Evolutionary conservation across 1,284 basidiomycete species (phyloP).

Genomic region (Cutaneotrichosporon sp.): DNA sequence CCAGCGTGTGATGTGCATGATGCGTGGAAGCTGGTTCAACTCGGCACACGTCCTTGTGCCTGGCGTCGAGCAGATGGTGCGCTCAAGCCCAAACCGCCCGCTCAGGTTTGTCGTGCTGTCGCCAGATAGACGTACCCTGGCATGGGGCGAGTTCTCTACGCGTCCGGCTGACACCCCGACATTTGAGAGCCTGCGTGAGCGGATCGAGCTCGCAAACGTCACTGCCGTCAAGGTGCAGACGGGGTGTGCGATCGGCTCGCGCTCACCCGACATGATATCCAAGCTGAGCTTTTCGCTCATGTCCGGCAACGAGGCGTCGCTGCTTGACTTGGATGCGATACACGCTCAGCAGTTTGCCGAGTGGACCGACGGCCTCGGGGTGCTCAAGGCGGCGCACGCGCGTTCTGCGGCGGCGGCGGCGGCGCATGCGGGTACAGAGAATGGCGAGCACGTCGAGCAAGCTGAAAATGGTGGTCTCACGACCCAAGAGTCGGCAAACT

Average conservation of each 20-base stretch:
- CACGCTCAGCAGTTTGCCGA: constrained; percentile 83
- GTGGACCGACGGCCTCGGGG: constrained; percentile 92
- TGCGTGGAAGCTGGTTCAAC: constrained; percentile 46
- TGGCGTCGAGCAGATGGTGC: constrained; percentile 24
- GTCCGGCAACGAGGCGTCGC: constrained; percentile 59
- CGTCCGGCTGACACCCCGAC: constrained; percentile 22
- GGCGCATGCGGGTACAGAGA: neutral
- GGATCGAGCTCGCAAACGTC: constrained; percentile 72
- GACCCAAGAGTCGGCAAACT: constrained; percentile 76
- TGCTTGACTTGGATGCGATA: constrained; percentile 81
- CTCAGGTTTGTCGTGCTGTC: constrained; percentile 41
- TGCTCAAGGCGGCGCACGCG: constrained; percentile 57
- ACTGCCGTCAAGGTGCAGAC: constrained; percentile 72
- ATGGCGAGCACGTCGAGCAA: constrained; percentile 26
- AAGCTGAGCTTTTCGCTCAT: constrained; percentile 74
- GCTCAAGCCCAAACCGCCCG: constrained; percentile 26
- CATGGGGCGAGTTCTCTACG: constrained; percentile 36
- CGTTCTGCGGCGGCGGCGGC: neutral
- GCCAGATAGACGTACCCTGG: constrained; percentile 32
- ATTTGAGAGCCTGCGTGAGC: constrained; percentile 52
- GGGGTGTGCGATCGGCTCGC: constrained; percentile 56
- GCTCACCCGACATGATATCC: constrained; percentile 50
- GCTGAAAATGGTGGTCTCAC: constrained; percentile 57
- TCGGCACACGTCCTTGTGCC: constrained; percentile 26
- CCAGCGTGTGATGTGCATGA: constrained; percentile 56